Evolutionary conservation across 1,284 basidiomycete species (phyloP).

Genomic region (Sparassis latifolia): DNA sequence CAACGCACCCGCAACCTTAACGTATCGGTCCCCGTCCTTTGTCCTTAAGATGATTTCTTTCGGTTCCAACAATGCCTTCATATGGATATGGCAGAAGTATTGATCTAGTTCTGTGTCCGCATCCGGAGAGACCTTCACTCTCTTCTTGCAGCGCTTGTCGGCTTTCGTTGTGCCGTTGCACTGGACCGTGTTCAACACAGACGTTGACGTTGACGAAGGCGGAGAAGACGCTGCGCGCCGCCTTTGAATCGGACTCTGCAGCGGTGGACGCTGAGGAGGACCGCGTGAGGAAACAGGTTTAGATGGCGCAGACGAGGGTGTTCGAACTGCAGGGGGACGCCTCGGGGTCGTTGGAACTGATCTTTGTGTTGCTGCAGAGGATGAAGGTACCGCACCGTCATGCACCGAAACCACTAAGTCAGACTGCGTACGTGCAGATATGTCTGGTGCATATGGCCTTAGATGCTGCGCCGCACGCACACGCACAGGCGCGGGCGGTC

Average conservation of each 20-base stretch:
- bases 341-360: conserved; percentile 13
- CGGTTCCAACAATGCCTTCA: conserved; percentile 28
- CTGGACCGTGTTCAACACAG: conserved; percentile 30
- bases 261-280: conserved; percentile 9
- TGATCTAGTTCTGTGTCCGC: conserved; percentile 35
- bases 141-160: conserved; percentile 55
- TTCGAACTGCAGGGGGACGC: conserved; percentile 14
- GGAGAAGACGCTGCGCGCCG: conserved; percentile 27
- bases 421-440: too few relatives aligned
- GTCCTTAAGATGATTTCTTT: too few relatives aligned
- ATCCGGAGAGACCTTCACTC: conserved; percentile 43
- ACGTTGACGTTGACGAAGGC: conserved; percentile 17
- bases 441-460: too few relatives aligned
- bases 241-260: conserved; percentile 4
- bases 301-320: conserved; percentile 14
- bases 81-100: conserved; percentile 62
- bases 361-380: too few relatives aligned
- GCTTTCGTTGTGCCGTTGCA: conserved; percentile 64
- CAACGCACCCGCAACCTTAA: too few relatives aligned
- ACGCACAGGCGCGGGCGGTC: too few relatives aligned
- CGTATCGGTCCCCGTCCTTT: too few relatives aligned
- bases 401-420: too few relatives aligned
- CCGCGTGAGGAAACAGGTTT: conserved; percentile 10
- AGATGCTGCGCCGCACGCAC: too few relatives aligned
- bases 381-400: too few relatives aligned